Evolutionary conservation across 805 yeast genomes (phyloP).

Genomic region (Nakazawaea sp.): DNA sequence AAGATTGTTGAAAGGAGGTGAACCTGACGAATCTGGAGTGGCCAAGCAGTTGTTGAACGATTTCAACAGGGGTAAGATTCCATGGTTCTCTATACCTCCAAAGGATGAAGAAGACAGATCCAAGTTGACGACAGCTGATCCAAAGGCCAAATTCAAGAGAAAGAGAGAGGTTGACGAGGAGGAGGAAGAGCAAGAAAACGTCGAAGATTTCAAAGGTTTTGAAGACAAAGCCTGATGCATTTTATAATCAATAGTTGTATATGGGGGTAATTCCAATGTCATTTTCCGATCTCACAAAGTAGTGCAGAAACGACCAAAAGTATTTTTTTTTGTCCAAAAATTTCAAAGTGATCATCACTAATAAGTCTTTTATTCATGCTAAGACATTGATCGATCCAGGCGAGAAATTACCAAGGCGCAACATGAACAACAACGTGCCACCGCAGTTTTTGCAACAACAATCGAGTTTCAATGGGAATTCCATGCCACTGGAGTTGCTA

Average conservation of each 20-base stretch:
- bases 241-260: too few species aligned
- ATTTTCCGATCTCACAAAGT: too few species aligned
- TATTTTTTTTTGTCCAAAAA: too few species aligned
- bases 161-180: constrained; percentile 42
- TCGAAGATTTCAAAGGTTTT: constrained; percentile 16
- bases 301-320: too few species aligned
- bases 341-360: too few species aligned
- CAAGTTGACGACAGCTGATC: constrained; percentile 41
- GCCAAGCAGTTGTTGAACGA: constrained; percentile 88
- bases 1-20: constrained; percentile 91
- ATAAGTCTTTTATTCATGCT: too few species aligned
- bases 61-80: constrained; percentile 94
- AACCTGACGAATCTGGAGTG: constrained; percentile 92
- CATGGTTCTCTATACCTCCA: constrained; percentile 97
- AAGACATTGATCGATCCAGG: too few species aligned
- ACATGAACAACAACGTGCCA: constrained; percentile 11
- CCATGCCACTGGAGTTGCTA: constrained; percentile 11
- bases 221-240: too few species aligned
- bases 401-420: too few species aligned
- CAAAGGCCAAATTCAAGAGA: constrained; percentile 40
- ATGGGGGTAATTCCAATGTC: too few species aligned
- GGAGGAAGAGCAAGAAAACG: constrained; percentile 18
- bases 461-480: constrained; percentile 3
- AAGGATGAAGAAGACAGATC: constrained; percentile 48
- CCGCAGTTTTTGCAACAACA: constrained; percentile 13